Evolutionary conservation across 169 alveolate genomes (phyloP).

Genomic region (Cryptosporidium viatorum): DNA sequence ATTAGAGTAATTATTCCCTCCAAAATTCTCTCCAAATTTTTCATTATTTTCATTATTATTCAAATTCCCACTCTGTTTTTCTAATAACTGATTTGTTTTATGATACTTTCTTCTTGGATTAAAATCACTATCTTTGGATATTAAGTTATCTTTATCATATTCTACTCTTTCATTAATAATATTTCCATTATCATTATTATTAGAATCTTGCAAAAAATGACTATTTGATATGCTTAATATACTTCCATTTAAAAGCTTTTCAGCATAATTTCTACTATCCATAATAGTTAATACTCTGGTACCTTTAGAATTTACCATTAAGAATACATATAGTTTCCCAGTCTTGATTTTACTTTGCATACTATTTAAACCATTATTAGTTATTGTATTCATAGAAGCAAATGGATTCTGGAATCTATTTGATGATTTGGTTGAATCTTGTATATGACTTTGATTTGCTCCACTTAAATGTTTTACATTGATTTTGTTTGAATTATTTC

Average conservation of each 20-base stretch:
- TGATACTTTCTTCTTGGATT: conserved; percentile 1
- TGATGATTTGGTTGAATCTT: neutral
- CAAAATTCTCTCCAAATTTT: neutral
- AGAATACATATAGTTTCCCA: conserved; percentile 60
- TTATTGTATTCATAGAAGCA: neutral
- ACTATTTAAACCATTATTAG: neutral
- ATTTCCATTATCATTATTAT: neutral
- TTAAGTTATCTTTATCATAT: neutral
- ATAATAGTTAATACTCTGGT: conserved; percentile 63
- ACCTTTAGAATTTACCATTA: conserved; percentile 76
- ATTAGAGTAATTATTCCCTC: neutral
- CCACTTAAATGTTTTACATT: neutral
- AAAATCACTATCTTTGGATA: neutral
- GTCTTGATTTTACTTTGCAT: conserved; percentile 9
- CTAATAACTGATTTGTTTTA: neutral
- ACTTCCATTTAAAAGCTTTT: conserved; percentile 43
- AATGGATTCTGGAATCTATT: conserved; percentile 35
- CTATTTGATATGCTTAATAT: neutral
- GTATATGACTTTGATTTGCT: neutral
- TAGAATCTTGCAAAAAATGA: neutral
- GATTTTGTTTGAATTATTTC: neutral
- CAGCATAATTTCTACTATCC: conserved; percentile 65
- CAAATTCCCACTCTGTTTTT: neutral
- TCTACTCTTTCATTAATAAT: neutral
- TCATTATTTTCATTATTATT: neutral